Conservation (phyloP, 371 early-diverging fungal genomes). For the Apophysomyces sp. region DNA sequence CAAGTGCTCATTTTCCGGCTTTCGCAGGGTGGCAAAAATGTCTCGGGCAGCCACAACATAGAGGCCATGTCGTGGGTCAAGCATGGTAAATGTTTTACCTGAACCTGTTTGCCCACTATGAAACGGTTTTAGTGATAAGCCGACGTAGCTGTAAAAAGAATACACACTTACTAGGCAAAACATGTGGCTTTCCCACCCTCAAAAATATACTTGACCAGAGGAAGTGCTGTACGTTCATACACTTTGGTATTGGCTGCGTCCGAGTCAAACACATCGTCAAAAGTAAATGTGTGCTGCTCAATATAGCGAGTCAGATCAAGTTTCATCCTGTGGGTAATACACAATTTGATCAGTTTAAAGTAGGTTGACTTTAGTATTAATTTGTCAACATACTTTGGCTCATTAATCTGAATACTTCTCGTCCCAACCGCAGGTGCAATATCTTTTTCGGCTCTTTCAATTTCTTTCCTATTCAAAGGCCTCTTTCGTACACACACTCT, state of each 20-base stretch:
- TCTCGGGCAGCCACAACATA: constrained; percentile 90
- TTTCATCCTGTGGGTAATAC: constrained; percentile 60
- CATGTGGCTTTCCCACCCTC: constrained; percentile 95
- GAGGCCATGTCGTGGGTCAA: constrained; percentile 78
- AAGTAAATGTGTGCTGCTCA: constrained; percentile 91
- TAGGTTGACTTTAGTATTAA: neutral
- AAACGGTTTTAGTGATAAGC: neutral
- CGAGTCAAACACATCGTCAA: constrained; percentile 95
- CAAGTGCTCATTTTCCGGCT: constrained; percentile 71
- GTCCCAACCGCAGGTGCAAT: constrained; percentile 69
- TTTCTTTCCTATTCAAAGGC: constrained; percentile 85
- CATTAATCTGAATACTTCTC: constrained; percentile 77
- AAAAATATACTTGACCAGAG: constrained; percentile 91
- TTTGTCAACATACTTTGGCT: constrained; percentile 73
- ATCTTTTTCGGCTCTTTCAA: constrained; percentile 76
- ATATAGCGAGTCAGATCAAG: constrained; percentile 94
- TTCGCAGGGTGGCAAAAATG: constrained; percentile 76
- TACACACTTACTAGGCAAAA: constrained; percentile 86
- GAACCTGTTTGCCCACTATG: constrained; percentile 88
- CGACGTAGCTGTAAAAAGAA: neutral
- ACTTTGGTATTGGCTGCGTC: constrained; percentile 80
- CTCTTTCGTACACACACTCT: constrained; percentile 95
- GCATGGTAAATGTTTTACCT: constrained; percentile 98
- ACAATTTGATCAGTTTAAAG: neutral
- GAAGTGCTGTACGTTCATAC: constrained; percentile 85